Percentiles rank a stretch among this genome's conserved stretches.
Conservation (phyloP, 2,329 filamentous ascomycete species). For the Sporothrix curviconia region DNA sequence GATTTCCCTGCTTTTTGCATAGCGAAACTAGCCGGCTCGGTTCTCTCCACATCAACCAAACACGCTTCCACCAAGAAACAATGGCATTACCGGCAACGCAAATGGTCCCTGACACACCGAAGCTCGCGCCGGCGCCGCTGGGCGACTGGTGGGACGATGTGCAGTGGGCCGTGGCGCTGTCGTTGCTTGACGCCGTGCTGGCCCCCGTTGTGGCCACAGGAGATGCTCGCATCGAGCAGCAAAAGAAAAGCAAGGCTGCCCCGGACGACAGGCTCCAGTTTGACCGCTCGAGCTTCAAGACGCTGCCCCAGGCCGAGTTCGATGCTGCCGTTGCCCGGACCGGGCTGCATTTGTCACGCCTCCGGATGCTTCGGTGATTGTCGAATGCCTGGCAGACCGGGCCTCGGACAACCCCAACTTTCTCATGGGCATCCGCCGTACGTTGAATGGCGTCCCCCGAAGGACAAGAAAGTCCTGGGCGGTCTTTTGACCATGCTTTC, state of each 20-base stretch:
- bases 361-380: constrained; percentile 36
- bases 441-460: constrained; percentile 31
- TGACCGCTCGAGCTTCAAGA: constrained; percentile 37
- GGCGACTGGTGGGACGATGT: constrained; percentile 37
- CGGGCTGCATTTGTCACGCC: constrained; percentile 31
- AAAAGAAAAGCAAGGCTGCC: not conserved
- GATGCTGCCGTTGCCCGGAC: constrained; percentile 37
- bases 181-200: constrained; percentile 52
- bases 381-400: constrained; percentile 47
- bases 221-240: not conserved
- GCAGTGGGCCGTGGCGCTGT: constrained; percentile 49
- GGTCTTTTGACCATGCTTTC: constrained; percentile 34
- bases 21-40: too few relatives aligned
- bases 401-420: constrained; percentile 48
- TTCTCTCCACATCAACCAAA: not conserved
- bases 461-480: constrained; percentile 32
- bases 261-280: constrained; percentile 7
- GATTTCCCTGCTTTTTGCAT: too few relatives aligned
- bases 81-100: not conserved
- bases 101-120: not conserved
- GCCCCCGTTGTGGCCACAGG: constrained; percentile 48
- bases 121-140: constrained; percentile 9
- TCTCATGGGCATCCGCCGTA: constrained; percentile 40
- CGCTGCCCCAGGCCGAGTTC: constrained; percentile 45
- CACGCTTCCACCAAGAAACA: not conserved